Conservation (phyloP, 805 yeast genomes). For the Sugiyamaella smithiae region DNA sequence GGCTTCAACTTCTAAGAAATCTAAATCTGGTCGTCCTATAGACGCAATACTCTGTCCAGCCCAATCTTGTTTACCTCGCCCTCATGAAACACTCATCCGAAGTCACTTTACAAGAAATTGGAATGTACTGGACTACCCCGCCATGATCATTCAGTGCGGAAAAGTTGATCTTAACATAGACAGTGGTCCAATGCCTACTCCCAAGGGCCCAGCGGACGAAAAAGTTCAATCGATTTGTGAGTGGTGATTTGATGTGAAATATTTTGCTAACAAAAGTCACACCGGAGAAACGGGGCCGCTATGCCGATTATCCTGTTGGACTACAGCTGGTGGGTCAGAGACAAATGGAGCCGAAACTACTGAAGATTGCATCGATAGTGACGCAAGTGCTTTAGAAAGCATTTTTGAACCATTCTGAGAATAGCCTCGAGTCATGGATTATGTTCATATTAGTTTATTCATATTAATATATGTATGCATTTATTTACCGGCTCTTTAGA, state of each 20-base stretch:
- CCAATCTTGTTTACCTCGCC: background rate
- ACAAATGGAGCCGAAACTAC: conserved; percentile 1
- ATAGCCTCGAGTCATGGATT: too few species aligned
- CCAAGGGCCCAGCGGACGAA: conserved; percentile 1
- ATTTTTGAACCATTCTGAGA: too few species aligned
- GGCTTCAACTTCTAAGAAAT: background rate
- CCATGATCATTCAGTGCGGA: conserved; percentile 6
- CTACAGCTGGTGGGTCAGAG: conserved; percentile 1
- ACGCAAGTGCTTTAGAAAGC: too few species aligned
- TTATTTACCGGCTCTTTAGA: too few species aligned
- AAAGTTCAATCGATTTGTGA: conserved; percentile 3
- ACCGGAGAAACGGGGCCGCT: background rate
- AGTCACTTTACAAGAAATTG: conserved; percentile 7
- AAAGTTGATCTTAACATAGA: background rate
- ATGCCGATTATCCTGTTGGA: background rate
- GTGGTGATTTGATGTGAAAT: background rate
- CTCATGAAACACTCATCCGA: background rate
- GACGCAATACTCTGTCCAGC: conserved; percentile 2
- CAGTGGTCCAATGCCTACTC: background rate
- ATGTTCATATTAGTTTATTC: background rate
- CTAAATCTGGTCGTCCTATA: background rate
- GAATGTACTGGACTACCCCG: conserved; percentile 10
- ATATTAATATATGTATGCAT: too few species aligned
- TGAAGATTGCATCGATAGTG: background rate
- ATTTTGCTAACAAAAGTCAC: background rate